These are phyloP conservation scores for Apiospora kogelbergensis DNA, from an alignment of 2,329 filamentous ascomycete species.

Conservation along the genomic window DNA sequence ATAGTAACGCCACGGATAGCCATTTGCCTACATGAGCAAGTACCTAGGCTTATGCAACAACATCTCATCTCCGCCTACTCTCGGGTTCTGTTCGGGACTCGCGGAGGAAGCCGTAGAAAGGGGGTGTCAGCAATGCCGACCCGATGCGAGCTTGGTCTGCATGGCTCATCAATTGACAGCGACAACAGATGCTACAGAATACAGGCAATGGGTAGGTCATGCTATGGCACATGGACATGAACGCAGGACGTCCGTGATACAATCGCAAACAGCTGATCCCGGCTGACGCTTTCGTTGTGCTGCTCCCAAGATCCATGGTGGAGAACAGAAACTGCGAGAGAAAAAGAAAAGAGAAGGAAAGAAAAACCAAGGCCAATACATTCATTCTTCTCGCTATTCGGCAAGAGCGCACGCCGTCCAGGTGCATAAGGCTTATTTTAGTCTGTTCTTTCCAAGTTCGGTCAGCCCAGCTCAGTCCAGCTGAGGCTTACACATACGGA, in stretches of 20 bases:
- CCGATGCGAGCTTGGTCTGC: background rate
- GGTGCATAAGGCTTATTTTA: constrained; percentile 4
- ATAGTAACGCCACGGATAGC: background rate
- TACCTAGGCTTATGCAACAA: background rate
- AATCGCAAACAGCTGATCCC: background rate
- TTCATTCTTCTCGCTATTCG: background rate
- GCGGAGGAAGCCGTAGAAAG: background rate
- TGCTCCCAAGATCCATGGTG: background rate
- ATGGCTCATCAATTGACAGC: background rate
- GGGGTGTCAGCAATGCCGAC: background rate
- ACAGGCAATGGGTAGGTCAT: background rate
- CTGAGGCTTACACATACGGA: background rate
- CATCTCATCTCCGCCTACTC: background rate
- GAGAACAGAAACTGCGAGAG: background rate
- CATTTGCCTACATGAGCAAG: background rate
- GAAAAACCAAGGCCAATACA: background rate
- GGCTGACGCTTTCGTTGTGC: background rate
- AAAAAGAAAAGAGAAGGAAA: too few species aligned
- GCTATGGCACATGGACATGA: background rate
- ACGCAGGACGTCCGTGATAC: background rate
- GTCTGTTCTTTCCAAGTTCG: background rate
- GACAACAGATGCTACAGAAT: background rate
- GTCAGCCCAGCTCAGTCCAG: background rate
- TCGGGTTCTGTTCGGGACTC: too few species aligned
- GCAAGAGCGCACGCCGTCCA: background rate